Evolutionary conservation across 441 rosid genomes (phyloP).

Genomic region (Pelargonium australe): DNA sequence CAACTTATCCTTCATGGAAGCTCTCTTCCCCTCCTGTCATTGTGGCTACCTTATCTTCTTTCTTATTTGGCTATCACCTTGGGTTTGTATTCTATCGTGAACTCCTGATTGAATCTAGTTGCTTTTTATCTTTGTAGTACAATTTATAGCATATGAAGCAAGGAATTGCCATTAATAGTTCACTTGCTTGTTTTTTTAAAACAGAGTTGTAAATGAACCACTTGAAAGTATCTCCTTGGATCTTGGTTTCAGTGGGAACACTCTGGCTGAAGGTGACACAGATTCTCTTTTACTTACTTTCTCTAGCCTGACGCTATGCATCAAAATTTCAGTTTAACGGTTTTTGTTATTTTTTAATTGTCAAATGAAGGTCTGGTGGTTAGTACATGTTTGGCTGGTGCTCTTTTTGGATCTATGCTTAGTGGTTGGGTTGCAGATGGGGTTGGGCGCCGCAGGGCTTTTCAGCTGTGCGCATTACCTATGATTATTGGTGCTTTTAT

Average conservation of each 20-base stretch:
- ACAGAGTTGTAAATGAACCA: slow-evolving; percentile 80
- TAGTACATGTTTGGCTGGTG: slow-evolving; percentile 95
- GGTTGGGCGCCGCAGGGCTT: slow-evolving; percentile 78
- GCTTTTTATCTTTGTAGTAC: not conserved
- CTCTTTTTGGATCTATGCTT: slow-evolving; percentile 74
- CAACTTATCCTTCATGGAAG: slow-evolving; percentile 67
- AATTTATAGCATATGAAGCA: not conserved
- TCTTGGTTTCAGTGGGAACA: slow-evolving; percentile 71
- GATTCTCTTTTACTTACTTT: not conserved
- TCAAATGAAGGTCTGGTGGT: slow-evolving; percentile 75
- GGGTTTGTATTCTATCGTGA: slow-evolving; percentile 38
- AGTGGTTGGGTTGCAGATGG: slow-evolving; percentile 90
- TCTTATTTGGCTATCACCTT: slow-evolving; percentile 61
- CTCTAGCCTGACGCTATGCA: not conserved
- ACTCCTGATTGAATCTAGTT: not conserved
- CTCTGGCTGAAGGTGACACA: slow-evolving; percentile 66
- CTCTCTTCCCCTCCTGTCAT: slow-evolving; percentile 49
- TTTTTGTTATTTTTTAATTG: slow-evolving; percentile 14
- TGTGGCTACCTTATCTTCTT: slow-evolving; percentile 49
- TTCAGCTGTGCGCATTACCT: slow-evolving; percentile 84
- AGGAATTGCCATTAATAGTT: not conserved
- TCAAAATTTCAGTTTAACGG: not conserved
- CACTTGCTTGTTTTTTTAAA: slow-evolving; percentile 8
- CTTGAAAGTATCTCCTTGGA: slow-evolving; percentile 73
- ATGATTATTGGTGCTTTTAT: slow-evolving; percentile 77